These are phyloP conservation scores for Leptoxyphium fumago DNA, from an alignment of 2,329 filamentous ascomycete genomes.

Conservation along the genomic window DNA sequence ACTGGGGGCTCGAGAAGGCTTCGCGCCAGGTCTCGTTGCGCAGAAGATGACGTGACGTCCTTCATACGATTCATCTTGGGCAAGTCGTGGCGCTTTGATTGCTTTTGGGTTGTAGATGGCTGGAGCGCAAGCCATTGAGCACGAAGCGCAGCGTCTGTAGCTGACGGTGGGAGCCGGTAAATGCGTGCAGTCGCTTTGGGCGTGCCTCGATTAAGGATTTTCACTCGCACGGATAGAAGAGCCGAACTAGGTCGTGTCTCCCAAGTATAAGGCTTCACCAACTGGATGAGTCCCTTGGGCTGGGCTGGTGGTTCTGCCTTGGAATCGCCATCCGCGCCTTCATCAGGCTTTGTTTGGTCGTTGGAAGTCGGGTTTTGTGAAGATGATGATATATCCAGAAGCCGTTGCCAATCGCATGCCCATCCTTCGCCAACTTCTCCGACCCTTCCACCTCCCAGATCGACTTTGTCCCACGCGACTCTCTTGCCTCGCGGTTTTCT, in stretches of 20 bases:
- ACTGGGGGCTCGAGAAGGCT: slow-evolving; percentile 29
- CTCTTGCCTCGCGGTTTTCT: slow-evolving; percentile 70
- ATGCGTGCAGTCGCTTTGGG: slow-evolving; percentile 61
- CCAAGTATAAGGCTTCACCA: too few species aligned
- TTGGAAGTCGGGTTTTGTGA: background rate
- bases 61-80: slow-evolving; percentile 11
- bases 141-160: slow-evolving; percentile 34
- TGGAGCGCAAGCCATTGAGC: slow-evolving; percentile 55
- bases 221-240: slow-evolving; percentile 50
- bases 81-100: slow-evolving; percentile 10
- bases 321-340: background rate
- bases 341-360: background rate
- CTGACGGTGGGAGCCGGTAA: slow-evolving; percentile 59
- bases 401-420: slow-evolving; percentile 56
- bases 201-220: slow-evolving; percentile 53
- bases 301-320: background rate
- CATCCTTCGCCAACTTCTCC: slow-evolving; percentile 75
- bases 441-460: slow-evolving; percentile 57
- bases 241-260: slow-evolving; percentile 4
- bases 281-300: background rate
- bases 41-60: slow-evolving; percentile 28
- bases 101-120: slow-evolving; percentile 13
- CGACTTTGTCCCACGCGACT: slow-evolving; percentile 56
- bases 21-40: slow-evolving; percentile 27
- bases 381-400: background rate